These are phyloP conservation scores for Pisolithus tinctorius DNA, from an alignment of 768 basidiomycete species.

Conservation along the genomic window DNA sequence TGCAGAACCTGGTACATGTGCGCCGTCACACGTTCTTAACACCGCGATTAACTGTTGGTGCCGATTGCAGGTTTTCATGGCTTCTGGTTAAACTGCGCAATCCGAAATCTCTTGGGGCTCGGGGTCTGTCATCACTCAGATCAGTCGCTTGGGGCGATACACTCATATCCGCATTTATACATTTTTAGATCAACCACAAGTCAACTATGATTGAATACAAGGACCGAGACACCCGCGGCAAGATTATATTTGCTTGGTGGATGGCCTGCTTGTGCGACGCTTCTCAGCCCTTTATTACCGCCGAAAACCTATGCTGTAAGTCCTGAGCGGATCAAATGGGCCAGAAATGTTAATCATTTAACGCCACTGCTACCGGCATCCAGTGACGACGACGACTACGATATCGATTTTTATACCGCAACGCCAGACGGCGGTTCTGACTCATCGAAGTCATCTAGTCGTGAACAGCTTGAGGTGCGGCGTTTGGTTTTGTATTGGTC, in stretches of 20 bases:
- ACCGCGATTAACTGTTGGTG: slow-evolving; percentile 11
- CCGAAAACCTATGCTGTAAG: slow-evolving; percentile 70
- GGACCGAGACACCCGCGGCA: slow-evolving; percentile 70
- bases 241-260: slow-evolving; percentile 93
- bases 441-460: slow-evolving; percentile 50
- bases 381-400: slow-evolving; percentile 81
- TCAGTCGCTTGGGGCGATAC: not conserved
- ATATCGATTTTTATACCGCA: slow-evolving; percentile 80
- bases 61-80: slow-evolving; percentile 61
- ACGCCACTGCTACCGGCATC: slow-evolving; percentile 6
- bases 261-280: slow-evolving; percentile 84
- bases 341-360: slow-evolving; percentile 13
- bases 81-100: slow-evolving; percentile 77
- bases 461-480: slow-evolving; percentile 72
- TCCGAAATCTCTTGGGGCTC: slow-evolving; percentile 72
- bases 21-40: slow-evolving; percentile 7
- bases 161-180: slow-evolving; percentile 4
- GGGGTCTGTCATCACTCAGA: slow-evolving; percentile 37
- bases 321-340: slow-evolving; percentile 8
- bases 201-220: slow-evolving; percentile 67
- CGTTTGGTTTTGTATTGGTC: slow-evolving; percentile 10
- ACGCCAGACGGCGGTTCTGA: slow-evolving; percentile 54
- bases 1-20: slow-evolving; percentile 55
- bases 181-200: slow-evolving; percentile 71
- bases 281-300: slow-evolving; percentile 76